Conservation (phyloP, 2,329 filamentous ascomycete species). For the Diaporthe sp. region DNA sequence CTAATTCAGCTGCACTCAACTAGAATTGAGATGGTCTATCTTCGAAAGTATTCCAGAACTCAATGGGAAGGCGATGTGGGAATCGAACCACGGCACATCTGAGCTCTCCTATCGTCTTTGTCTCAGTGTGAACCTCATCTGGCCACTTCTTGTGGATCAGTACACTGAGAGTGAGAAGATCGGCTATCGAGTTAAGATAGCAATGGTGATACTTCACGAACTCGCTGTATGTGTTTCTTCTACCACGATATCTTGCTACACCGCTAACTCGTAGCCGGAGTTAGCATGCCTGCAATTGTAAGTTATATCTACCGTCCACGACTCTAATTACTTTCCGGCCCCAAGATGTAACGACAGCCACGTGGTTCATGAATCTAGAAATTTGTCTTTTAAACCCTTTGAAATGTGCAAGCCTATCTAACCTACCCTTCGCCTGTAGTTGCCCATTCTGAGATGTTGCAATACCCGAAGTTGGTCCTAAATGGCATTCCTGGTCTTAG, state of each 20-base stretch:
- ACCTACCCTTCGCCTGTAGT: not conserved
- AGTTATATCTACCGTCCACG: not conserved
- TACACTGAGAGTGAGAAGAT: conserved; percentile 10
- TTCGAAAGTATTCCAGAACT: not conserved
- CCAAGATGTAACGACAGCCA: not conserved
- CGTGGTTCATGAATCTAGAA: too few relatives aligned
- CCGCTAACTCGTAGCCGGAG: not conserved
- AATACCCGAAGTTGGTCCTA: not conserved
- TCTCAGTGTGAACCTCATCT: conserved; percentile 7
- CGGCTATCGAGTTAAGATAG: conserved; percentile 7
- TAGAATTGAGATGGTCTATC: conserved; percentile 7
- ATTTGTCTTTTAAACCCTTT: not conserved
- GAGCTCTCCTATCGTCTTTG: conserved; percentile 6
- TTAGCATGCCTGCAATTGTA: conserved; percentile 19
- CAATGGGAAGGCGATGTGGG: not conserved
- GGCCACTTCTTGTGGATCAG: conserved; percentile 20
- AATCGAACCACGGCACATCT: not conserved
- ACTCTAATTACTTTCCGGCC: not conserved
- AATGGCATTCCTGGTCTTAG: not conserved
- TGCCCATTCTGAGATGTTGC: conserved; percentile 14
- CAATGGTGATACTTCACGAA: not conserved
- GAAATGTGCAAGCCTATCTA: not conserved
- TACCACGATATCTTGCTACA: not conserved
- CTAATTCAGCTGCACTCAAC: not conserved
- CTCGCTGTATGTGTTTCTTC: not conserved